These are phyloP conservation scores for Calonectria fujianensis DNA, from an alignment of 2,329 filamentous ascomycete species.

Conservation along the genomic window DNA sequence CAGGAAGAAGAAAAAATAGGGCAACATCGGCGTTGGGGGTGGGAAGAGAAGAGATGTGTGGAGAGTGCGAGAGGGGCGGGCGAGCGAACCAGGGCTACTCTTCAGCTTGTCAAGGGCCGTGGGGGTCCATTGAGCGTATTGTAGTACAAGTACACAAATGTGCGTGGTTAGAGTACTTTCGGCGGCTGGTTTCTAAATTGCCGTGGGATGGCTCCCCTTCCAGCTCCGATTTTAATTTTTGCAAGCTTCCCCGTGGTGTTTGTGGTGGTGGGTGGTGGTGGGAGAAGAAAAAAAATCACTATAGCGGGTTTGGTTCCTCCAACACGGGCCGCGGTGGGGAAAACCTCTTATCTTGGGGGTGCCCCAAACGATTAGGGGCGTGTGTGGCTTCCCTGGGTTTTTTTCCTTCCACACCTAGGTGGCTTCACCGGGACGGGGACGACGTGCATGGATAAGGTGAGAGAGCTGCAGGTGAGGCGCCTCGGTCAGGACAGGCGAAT, in stretches of 20 bases:
- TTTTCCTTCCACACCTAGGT: background rate
- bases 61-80: slow-evolving; percentile 28
- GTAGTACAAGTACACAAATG: background rate
- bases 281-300: background rate
- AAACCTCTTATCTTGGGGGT: slow-evolving; percentile 23
- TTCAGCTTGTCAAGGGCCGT: background rate
- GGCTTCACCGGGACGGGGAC: slow-evolving; percentile 15
- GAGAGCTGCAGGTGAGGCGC: slow-evolving; percentile 20
- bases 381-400: background rate
- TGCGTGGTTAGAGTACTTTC: background rate
- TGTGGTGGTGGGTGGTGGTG: background rate
- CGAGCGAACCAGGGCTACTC: background rate
- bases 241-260: background rate
- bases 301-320: background rate
- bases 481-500: background rate
- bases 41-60: slow-evolving; percentile 45
- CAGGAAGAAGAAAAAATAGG: background rate
- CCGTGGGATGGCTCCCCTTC: background rate
- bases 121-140: background rate
- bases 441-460: background rate
- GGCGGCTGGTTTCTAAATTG: background rate
- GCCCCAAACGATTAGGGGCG: slow-evolving; percentile 1
- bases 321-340: slow-evolving; percentile 22
- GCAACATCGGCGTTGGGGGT: slow-evolving; percentile 34
- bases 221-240: background rate